Evolutionary conservation across 192 early-diverging fungal species (phyloP).

Genomic region (Coemansia sp.): DNA sequence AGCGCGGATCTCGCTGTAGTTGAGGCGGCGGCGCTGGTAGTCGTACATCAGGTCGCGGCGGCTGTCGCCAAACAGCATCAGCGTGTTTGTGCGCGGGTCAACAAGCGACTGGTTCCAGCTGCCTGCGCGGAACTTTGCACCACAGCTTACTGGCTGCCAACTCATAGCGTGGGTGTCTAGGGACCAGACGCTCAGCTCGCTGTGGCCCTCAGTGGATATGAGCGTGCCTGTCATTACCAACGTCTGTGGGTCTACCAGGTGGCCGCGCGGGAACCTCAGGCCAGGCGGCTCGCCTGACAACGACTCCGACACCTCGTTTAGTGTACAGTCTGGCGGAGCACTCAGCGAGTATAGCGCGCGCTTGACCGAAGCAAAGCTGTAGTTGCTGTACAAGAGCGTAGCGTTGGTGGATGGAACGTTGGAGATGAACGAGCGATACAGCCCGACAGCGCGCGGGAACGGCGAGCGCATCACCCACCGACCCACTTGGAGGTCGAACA

Average conservation of each 20-base stretch:
- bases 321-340: constrained; percentile 59
- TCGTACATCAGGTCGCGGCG: constrained; percentile 68
- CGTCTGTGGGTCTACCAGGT: constrained; percentile 66
- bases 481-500: constrained; percentile 68
- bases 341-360: constrained; percentile 71
- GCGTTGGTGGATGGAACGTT: constrained; percentile 60
- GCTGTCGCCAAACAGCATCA: constrained; percentile 72
- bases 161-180: constrained; percentile 59
- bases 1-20: constrained; percentile 73
- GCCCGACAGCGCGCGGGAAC: constrained; percentile 73
- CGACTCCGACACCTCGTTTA: constrained; percentile 67
- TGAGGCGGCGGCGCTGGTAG: constrained; percentile 75
- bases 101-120: constrained; percentile 79
- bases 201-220: constrained; percentile 61
- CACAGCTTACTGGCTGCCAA: constrained; percentile 71
- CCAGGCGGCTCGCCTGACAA: constrained; percentile 74
- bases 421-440: constrained; percentile 75
- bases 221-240: constrained; percentile 72
- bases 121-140: constrained; percentile 64
- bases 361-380: constrained; percentile 71
- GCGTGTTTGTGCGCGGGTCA: constrained; percentile 61
- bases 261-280: constrained; percentile 73
- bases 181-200: constrained; percentile 73
- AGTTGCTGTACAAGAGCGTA: constrained; percentile 72
- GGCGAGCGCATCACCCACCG: constrained; percentile 66